Conservation (phyloP, 1,284 basidiomycete species). For the Ustilago vetiveriae region DNA sequence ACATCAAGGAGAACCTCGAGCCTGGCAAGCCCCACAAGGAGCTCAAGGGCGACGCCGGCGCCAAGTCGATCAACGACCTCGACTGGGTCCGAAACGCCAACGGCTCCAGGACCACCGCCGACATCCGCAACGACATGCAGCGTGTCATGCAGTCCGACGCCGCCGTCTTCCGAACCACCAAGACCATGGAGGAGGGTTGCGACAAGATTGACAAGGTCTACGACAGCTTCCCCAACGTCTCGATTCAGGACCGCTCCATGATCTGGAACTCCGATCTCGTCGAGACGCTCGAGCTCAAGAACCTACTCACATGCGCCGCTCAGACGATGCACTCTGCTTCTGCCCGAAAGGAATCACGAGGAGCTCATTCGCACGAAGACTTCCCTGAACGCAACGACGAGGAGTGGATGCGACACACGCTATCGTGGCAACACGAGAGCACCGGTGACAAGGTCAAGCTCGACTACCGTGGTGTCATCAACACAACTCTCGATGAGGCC, state of each 20-base stretch:
- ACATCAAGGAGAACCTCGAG: slow-evolving; percentile 89
- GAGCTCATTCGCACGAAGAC: slow-evolving; percentile 97
- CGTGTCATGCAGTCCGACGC: slow-evolving; percentile 89
- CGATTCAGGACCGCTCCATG: slow-evolving; percentile 97
- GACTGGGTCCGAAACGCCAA: slow-evolving; percentile 81
- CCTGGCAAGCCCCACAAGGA: slow-evolving; percentile 91
- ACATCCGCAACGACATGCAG: slow-evolving; percentile 94
- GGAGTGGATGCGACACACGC: slow-evolving; percentile 65
- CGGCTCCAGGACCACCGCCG: slow-evolving; percentile 85
- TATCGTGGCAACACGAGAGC: slow-evolving; percentile 56
- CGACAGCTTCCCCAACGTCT: slow-evolving; percentile 86
- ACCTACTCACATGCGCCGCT: slow-evolving; percentile 91
- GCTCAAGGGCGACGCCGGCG: slow-evolving; percentile 87
- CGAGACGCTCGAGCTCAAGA: slow-evolving; percentile 96
- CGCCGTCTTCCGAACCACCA: slow-evolving; percentile 78
- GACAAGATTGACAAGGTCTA: slow-evolving; percentile 85
- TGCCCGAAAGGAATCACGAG: slow-evolving; percentile 94
- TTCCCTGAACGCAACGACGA: slow-evolving; percentile 84
- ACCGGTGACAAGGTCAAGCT: slow-evolving; percentile 81
- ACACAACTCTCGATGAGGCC: slow-evolving; percentile 87
- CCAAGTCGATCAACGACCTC: slow-evolving; percentile 85
- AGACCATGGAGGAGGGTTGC: slow-evolving; percentile 90
- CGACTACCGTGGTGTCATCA: slow-evolving; percentile 87
- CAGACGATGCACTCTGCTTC: slow-evolving; percentile 96
- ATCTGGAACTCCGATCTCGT: slow-evolving; percentile 91